Evolutionary conservation across 345 rosid genomes (phyloP).

Genomic region (Eucalyptus marginata): DNA sequence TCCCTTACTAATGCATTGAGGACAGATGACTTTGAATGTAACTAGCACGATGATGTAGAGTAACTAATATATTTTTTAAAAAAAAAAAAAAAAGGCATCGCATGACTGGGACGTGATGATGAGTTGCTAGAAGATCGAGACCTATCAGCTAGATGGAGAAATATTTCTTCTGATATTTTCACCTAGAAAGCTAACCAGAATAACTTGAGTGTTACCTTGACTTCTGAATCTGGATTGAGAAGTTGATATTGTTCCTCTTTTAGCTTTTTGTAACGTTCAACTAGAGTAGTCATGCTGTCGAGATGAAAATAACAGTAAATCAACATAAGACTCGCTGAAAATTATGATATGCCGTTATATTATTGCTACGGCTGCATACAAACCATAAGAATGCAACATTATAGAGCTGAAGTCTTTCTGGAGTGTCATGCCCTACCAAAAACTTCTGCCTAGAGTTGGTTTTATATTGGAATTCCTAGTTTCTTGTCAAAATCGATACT

Average conservation of each 20-base stretch:
- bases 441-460: not conserved
- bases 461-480: not conserved
- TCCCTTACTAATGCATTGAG: not conserved
- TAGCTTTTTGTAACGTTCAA: conserved; percentile 52
- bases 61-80: not conserved
- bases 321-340: not conserved
- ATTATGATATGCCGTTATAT: not conserved
- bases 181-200: not conserved
- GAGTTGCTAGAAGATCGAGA: not conserved
- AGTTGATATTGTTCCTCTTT: conserved; percentile 47
- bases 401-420: not conserved
- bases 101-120: not conserved
- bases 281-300: conserved; percentile 46
- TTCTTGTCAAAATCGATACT: not conserved
- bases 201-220: conserved; percentile 28
- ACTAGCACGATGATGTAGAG: not conserved
- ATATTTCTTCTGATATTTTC: not conserved
- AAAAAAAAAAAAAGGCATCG: not conserved
- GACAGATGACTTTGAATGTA: not conserved
- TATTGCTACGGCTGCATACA: not conserved
- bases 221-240: conserved; percentile 47
- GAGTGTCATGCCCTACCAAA: not conserved
- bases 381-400: not conserved
- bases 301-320: not conserved
- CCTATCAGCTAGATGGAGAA: not conserved